Evolutionary conservation across 202 grass and related monocot species (phyloP).

Genomic region (Brachypodium distachyon): DNA sequence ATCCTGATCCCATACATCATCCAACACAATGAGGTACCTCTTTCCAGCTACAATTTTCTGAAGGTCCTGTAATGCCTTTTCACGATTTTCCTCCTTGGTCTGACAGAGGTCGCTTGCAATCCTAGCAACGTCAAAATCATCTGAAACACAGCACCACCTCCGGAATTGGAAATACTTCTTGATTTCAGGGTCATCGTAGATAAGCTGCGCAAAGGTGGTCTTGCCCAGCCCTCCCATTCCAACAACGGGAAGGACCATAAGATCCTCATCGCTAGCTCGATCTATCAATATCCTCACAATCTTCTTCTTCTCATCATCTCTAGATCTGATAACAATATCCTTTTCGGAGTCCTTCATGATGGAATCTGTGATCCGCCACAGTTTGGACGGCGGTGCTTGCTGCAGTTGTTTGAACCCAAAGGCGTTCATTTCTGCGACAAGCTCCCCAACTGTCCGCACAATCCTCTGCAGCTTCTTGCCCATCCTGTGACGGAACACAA

Average conservation of each 20-base stretch:
- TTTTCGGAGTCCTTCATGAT: background rate
- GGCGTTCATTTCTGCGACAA: background rate
- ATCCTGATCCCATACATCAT: background rate
- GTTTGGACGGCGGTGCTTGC: too few species aligned
- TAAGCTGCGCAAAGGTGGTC: background rate
- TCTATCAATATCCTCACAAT: background rate
- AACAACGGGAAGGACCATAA: background rate
- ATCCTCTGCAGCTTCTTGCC: too few species aligned
- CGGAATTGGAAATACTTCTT: background rate
- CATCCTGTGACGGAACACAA: too few species aligned
- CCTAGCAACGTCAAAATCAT: background rate
- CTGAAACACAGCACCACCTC: background rate
- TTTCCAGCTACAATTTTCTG: accelerated
- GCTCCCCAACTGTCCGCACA: too few species aligned
- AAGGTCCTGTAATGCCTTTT: background rate
- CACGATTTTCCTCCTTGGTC: background rate
- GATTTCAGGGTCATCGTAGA: background rate
- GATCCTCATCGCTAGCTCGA: background rate
- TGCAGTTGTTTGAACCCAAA: background rate
- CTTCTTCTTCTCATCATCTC: background rate
- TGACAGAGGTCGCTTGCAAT: background rate
- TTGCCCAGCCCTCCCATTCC: background rate
- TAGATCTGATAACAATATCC: background rate
- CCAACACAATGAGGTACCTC: background rate
- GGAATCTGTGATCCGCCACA: background rate